A percentile compares a stretch with the other conserved stretches of the same genome.
phyloP scores from a whole-genome alignment of 225 moss, liverwort and hornwort genomes.

The Takakia lepidozioides region DNA sequence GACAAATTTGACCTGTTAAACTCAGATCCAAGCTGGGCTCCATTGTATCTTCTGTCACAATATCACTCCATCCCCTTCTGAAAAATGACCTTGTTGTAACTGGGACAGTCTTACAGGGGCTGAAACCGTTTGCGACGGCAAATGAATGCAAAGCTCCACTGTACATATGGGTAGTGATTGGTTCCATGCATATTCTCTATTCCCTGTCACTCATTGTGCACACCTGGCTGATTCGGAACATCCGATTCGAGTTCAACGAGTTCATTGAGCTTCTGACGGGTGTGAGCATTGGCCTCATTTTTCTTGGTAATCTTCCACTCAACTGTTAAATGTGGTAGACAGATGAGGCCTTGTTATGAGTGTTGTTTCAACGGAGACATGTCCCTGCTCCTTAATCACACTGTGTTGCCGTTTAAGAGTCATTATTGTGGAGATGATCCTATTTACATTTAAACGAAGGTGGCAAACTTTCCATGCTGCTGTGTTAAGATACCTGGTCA shows the following conservation, averaged over 20 bases:
- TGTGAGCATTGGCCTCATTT: slow-evolving; percentile 16
- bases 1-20: not conserved
- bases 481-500: too few relatives aligned
- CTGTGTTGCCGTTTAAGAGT: too few relatives aligned
- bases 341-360: too few relatives aligned
- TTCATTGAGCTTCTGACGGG: slow-evolving; percentile 29
- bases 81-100: not conserved
- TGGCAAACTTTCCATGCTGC: too few relatives aligned
- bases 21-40: too few relatives aligned
- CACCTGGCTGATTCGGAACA: slow-evolving; percentile 30
- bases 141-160: slow-evolving; percentile 2
- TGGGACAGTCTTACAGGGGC: slow-evolving; percentile 20
- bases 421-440: too few relatives aligned
- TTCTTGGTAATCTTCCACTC: slow-evolving; percentile 28
- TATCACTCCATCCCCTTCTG: too few relatives aligned
- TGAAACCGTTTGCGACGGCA: slow-evolving; percentile 8
- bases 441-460: too few relatives aligned
- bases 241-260: slow-evolving; percentile 43
- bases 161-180: slow-evolving; percentile 17
- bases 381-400: too few relatives aligned
- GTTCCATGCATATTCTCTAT: slow-evolving; percentile 13
- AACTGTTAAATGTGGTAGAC: too few relatives aligned
- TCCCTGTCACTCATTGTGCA: slow-evolving; percentile 14
- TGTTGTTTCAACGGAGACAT: too few relatives aligned
- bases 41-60: too few relatives aligned